phyloP scores from a whole-genome alignment of 2,329 filamentous ascomycete species.

The Colletotrichum sp. region DNA sequence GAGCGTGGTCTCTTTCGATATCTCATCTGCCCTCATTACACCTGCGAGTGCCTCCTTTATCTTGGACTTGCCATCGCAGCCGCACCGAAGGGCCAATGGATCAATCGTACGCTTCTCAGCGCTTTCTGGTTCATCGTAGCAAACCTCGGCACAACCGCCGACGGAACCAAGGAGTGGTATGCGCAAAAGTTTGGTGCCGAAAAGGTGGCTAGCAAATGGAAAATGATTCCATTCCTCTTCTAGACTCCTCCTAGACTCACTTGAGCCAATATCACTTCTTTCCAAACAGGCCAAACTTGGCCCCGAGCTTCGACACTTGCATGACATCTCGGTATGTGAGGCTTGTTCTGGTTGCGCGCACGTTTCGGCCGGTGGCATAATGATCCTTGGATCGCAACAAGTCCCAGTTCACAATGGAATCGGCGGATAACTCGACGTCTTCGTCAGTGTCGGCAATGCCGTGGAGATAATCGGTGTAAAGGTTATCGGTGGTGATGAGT shows the following conservation, averaged over 20 bases:
- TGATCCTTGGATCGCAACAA: constrained; percentile 58
- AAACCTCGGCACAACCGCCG: constrained; percentile 84
- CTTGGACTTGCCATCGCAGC: constrained; percentile 75
- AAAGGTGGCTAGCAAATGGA: constrained; percentile 68
- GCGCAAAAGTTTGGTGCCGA: constrained; percentile 72
- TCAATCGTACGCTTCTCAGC: constrained; percentile 77
- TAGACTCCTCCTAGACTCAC: constrained; percentile 56
- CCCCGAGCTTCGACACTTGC: constrained; percentile 76
- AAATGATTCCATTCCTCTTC: constrained; percentile 76
- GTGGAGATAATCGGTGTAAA: constrained; percentile 77
- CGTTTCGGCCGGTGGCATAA: constrained; percentile 57
- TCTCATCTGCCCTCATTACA: constrained; percentile 88
- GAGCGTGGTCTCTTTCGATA: constrained; percentile 72
- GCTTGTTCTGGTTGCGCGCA: constrained; percentile 69
- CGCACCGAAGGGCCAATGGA: constrained; percentile 67
- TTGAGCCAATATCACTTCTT: constrained; percentile 38
- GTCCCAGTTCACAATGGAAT: constrained; percentile 75
- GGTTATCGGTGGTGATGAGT: constrained; percentile 70
- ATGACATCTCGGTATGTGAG: constrained; percentile 87
- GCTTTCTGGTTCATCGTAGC: constrained; percentile 75
- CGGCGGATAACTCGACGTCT: constrained; percentile 67
- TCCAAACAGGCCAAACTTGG: constrained; percentile 62
- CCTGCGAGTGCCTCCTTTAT: constrained; percentile 86
- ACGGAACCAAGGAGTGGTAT: constrained; percentile 82
- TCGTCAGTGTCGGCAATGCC: constrained; percentile 71